Percentiles rank a stretch among this genome's conserved stretches.
phyloP scores from a whole-genome alignment of 2,329 filamentous ascomycete species.

The Cyphellophora attinorum region DNA sequence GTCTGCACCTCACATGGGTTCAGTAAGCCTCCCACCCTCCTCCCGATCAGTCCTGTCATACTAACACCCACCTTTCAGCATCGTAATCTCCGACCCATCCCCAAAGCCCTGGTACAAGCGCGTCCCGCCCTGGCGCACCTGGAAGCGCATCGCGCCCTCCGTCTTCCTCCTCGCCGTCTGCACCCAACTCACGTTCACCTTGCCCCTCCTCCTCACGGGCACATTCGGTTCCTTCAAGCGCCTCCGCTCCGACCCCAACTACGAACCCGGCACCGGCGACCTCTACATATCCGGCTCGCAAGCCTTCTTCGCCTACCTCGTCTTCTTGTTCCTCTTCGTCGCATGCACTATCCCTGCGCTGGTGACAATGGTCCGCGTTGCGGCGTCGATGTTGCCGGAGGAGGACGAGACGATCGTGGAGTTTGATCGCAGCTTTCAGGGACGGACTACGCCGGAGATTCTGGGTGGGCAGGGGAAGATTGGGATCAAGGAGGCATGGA shows the following conservation, averaged over 20 bases:
- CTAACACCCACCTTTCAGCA: slow-evolving; percentile 27
- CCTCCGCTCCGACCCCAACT: slow-evolving; percentile 21
- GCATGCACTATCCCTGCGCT: slow-evolving; percentile 65
- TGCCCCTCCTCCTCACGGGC: slow-evolving; percentile 32
- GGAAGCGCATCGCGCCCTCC: slow-evolving; percentile 62
- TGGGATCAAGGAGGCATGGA: slow-evolving; percentile 67
- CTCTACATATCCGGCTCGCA: slow-evolving; percentile 27
- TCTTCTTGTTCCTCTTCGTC: slow-evolving; percentile 41
- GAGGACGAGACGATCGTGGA: slow-evolving; percentile 76
- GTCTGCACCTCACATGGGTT: slow-evolving; percentile 69
- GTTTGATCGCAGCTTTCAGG: slow-evolving; percentile 79
- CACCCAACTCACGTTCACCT: slow-evolving; percentile 35
- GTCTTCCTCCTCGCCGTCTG: slow-evolving; percentile 52
- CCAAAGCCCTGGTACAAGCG: slow-evolving; percentile 57
- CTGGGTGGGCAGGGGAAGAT: slow-evolving; percentile 64
- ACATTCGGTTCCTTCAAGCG: slow-evolving; percentile 40
- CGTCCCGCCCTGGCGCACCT: slow-evolving; percentile 56
- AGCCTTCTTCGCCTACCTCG: slow-evolving; percentile 35
- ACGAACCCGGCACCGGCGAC: slow-evolving; percentile 23
- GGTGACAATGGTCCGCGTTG: slow-evolving; percentile 70
- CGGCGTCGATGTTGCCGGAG: slow-evolving; percentile 75
- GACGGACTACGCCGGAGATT: slow-evolving; percentile 64
- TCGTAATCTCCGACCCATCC: slow-evolving; percentile 65
- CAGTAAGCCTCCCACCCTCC: slow-evolving; percentile 37
- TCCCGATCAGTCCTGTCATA: background rate